Evolutionary conservation across 1,284 basidiomycete genomes (phyloP), one percentile per base, ranked within the genome.

Genomic region (Marasmius tenuissimus): DNA sequence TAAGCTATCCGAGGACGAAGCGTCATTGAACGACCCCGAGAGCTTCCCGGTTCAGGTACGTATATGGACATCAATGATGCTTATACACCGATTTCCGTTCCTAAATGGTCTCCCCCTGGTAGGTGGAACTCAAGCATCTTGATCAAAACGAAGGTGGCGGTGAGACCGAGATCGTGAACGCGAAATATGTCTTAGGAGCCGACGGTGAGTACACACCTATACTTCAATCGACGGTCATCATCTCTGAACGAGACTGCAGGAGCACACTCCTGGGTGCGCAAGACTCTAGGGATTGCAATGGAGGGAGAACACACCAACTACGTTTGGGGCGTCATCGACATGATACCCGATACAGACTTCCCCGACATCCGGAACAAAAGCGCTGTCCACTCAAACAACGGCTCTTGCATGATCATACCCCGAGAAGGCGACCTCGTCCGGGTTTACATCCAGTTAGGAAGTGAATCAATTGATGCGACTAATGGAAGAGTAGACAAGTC

Each of bases 191-290:
- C 3, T 77, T 90, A 47, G 88, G 88, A 1, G 77, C 82, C 33
- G 88, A 90, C 70, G 88, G 84, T 82, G 57, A 58, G 75, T 60
- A 11, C 9, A n/a, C n/a, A 7, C 7, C 7, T 2, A 7, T 27
- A 51, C 22, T 34, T 9, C 42, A 33, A 4, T 20, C 33, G 1
- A 51, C 3, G 48, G 6, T 45, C 22, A 47, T 1, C n/a, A 9
- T 11, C 4, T 53, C 20, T 22, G 14, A 1, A 37, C n/a, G 52
- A 14, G 22, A 35, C 47, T 33, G 56, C 27, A 85, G 88, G 89
- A n/a, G 92, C 91, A 0, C 91, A 93, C 73, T 92, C 90, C 2
- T 94, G 91, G 91, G 89, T 92, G 6, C 82, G 92, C 35, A 88
- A 88, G 65, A 67, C 77, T 1, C 75, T 92, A n/a, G 81, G 81